These are phyloP conservation scores for Penicillium sp. DNA, from an alignment of 2,329 filamentous ascomycete species.

Conservation along the genomic window DNA sequence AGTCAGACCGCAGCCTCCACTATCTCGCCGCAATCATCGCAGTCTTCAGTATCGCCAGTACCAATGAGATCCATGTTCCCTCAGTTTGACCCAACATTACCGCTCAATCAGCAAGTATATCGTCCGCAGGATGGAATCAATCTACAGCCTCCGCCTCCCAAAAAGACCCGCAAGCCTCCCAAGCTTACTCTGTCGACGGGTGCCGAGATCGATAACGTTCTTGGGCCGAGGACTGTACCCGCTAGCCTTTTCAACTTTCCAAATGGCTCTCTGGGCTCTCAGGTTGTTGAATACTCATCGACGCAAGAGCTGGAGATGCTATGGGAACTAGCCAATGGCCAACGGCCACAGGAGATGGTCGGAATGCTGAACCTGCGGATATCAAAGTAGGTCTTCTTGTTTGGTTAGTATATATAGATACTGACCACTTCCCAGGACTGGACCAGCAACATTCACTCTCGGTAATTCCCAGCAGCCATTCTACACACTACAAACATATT, in stretches of 20 bases:
- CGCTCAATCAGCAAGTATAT: constrained; percentile 41
- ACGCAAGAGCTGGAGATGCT: constrained; percentile 42
- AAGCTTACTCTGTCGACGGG: constrained; percentile 34
- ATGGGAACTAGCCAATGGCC: constrained; percentile 51
- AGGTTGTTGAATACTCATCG: constrained; percentile 40
- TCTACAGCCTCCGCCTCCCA: constrained; percentile 11
- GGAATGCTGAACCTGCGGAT: constrained; percentile 44
- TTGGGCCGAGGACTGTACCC: constrained; percentile 45
- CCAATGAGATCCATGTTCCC: constrained; percentile 51
- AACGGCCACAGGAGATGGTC: constrained; percentile 33
- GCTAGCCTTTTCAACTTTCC: constrained; percentile 47
- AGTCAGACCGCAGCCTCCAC: constrained; percentile 11
- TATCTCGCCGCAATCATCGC: constrained; percentile 19
- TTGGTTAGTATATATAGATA: neutral
- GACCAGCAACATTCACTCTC: constrained; percentile 46
- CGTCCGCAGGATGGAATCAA: constrained; percentile 29
- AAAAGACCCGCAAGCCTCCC: constrained; percentile 21
- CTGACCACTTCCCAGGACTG: constrained; percentile 34
- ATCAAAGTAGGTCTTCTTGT: constrained; percentile 37
- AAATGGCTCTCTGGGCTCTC: constrained; percentile 35
- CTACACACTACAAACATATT: constrained; percentile 48
- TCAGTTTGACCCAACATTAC: constrained; percentile 42
- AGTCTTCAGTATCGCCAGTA: constrained; percentile 31
- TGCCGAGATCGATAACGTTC: constrained; percentile 37
- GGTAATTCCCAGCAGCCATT: constrained; percentile 45